Percentiles rank a stretch among this genome's conserved stretches.
These are phyloP conservation scores for Halophytophthora polymorphica DNA, from an alignment of 352 stramenopile species.

Conservation along the genomic window DNA sequence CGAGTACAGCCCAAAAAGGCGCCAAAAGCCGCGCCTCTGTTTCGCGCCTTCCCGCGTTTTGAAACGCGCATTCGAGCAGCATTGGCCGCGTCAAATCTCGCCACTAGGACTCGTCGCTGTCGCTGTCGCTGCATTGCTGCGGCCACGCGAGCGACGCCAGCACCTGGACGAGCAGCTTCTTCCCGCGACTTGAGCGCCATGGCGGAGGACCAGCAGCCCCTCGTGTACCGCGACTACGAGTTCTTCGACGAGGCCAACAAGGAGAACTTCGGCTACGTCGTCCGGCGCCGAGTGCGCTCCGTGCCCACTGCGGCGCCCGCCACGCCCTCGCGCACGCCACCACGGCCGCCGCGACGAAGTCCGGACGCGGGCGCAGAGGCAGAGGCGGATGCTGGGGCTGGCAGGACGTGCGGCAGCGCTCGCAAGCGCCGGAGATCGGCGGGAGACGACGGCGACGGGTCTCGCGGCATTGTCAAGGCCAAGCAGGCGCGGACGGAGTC, in stretches of 20 bases:
- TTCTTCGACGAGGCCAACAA: constrained; percentile 54
- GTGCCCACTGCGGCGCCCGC: constrained; percentile 2
- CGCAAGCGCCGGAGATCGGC: background rate
- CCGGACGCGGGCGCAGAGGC: background rate
- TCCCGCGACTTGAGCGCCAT: constrained; percentile 14
- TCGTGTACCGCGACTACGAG: constrained; percentile 39
- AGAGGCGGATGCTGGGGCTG: background rate
- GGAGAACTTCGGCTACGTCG: constrained; percentile 64
- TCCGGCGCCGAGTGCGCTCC: constrained; percentile 24
- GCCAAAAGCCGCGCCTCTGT: constrained; percentile 9
- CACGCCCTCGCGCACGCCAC: constrained; percentile 11
- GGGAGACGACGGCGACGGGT: background rate
- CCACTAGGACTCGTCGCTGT: no score
- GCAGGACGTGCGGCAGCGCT: constrained; percentile 7
- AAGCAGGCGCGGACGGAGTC: constrained; percentile 1
- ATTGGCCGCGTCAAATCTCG: no score
- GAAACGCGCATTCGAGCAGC: no score
- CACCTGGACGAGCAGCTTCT: no score
- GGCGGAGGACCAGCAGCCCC: constrained; percentile 41
- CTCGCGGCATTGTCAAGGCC: background rate
- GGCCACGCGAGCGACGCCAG: no score
- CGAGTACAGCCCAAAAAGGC: no score
- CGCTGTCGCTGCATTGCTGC: no score
- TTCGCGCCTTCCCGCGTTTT: constrained; percentile 19
- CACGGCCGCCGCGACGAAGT: constrained; percentile 17